Evolutionary conservation across 495 filamentous ascomycete species (phyloP).

Genomic region (Rostrohypoxylon terebratum): DNA sequence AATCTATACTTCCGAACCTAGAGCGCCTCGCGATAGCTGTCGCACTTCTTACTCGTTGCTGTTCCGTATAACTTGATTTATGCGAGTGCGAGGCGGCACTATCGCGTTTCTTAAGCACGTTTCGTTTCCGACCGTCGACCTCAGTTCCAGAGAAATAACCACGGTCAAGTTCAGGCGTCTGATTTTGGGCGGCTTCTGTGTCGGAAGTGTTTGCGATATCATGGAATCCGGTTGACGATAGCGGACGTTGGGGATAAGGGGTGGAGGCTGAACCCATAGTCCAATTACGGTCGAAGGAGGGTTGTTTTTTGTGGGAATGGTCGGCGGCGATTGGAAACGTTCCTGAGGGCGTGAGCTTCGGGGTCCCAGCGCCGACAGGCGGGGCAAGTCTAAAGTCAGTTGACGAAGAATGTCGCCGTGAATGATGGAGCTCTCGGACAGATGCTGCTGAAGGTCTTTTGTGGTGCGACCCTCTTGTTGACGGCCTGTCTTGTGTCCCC

Average conservation of each 20-base stretch:
- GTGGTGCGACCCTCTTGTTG: slow-evolving; percentile 57
- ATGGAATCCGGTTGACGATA: slow-evolving; percentile 62
- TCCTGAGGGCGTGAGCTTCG: slow-evolving; percentile 50
- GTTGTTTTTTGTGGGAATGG: slow-evolving; percentile 76
- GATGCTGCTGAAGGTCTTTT: slow-evolving; percentile 81
- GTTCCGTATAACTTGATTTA: slow-evolving; percentile 79
- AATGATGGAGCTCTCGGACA: slow-evolving; percentile 84
- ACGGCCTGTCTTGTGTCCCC: slow-evolving; percentile 66
- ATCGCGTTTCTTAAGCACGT: slow-evolving; percentile 84
- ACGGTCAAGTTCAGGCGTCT: slow-evolving; percentile 76
- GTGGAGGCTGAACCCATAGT: slow-evolving; percentile 71
- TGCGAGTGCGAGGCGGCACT: slow-evolving; percentile 67
- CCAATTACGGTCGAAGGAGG: slow-evolving; percentile 93
- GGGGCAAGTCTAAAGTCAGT: slow-evolving; percentile 72
- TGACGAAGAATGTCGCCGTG: slow-evolving; percentile 88
- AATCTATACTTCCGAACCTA: slow-evolving; percentile 78
- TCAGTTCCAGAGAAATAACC: slow-evolving; percentile 96
- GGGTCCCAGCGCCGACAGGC: slow-evolving; percentile 47
- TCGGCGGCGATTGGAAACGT: slow-evolving; percentile 53
- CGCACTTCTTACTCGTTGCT: slow-evolving; percentile 70
- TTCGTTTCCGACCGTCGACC: slow-evolving; percentile 76
- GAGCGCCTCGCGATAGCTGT: slow-evolving; percentile 77
- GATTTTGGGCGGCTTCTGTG: slow-evolving; percentile 51
- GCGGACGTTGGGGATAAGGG: slow-evolving; percentile 51
- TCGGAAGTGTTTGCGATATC: slow-evolving; percentile 50